Base-by-base conservation (phyloP, 257 asterid species). In the Echium plantagineum region DNA sequence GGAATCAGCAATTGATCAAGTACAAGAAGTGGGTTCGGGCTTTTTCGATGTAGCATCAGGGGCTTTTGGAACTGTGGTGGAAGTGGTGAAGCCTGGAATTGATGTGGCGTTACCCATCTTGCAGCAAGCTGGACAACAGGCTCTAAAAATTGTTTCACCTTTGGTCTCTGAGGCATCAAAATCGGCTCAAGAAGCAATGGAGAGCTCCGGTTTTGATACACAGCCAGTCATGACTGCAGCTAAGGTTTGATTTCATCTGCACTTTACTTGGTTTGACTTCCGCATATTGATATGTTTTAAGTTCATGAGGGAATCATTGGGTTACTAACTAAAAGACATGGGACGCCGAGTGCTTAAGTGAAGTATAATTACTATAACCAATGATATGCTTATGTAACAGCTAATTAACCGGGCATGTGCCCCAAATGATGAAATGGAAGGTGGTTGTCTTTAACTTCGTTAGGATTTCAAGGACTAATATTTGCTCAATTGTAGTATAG, bases 181-280 rank as follows among this genome's bases (percentile, higher is more conserved):
- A 75, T 84, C 84, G 72, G 97, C 98, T 24, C 94, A 84, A 82
- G 98, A 91, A 72, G 93, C 90, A 32, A 77, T 91, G 31, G 80
- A 91, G 79, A 76, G 87, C 69, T 70, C 95, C 9, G 98, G 98
- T 59, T 55, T 88, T n/a, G 95, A 88, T 63, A 79, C 94, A 20
- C 61, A 82, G 71, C 96, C 95, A 0, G 84, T 85, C 32, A 46
- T 81, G 20, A 73, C 85, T 67, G 97, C 87, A 61, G 96, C 94
- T 53, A 82, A 84, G 96, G 98, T 79, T 21, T 57, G n/a, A 16
- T 32, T 55, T n/a, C 2, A 35, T 35, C 10, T 35, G 46, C 46
- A 7, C 9, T 35, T 35, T 35, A 35, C 12, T 35, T 35, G 46
- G 13, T 13, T 35, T 35, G 12, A 35, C 46, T 35, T 1, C 9